phyloP scores from a whole-genome alignment of 441 rosid species.

The Oxalis stricta region DNA sequence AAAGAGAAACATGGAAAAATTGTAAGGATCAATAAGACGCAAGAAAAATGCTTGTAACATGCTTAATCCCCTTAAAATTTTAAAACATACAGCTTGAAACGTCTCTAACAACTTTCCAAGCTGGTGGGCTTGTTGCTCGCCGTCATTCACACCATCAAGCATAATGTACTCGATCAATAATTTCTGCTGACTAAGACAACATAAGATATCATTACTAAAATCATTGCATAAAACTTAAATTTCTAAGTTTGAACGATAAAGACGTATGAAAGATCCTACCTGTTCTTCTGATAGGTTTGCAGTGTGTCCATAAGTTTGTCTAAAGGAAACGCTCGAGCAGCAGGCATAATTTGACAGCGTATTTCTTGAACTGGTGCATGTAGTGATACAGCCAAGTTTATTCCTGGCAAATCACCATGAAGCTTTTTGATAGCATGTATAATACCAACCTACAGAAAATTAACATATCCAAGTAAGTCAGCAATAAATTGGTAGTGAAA shows the following conservation, averaged over 20 bases:
- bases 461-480: slow-evolving; percentile 12
- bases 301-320: slow-evolving; percentile 83
- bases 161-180: slow-evolving; percentile 86
- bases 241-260: background rate
- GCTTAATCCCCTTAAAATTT: background rate
- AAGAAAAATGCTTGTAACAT: background rate
- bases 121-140: slow-evolving; percentile 67
- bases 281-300: slow-evolving; percentile 55
- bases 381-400: slow-evolving; percentile 87
- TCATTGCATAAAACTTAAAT: background rate
- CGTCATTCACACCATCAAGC: slow-evolving; percentile 91
- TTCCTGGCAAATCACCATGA: slow-evolving; percentile 76
- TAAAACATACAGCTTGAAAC: slow-evolving; percentile 64
- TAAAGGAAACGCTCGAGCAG: slow-evolving; percentile 94
- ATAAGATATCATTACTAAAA: too few species aligned
- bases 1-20: background rate
- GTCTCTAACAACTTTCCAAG: slow-evolving; percentile 65
- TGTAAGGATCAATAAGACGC: background rate
- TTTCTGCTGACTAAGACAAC: slow-evolving; percentile 62
- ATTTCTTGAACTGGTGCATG: slow-evolving; percentile 96
- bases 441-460: slow-evolving; percentile 65
- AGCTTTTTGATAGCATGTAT: slow-evolving; percentile 85
- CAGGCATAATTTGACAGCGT: slow-evolving; percentile 94
- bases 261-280: slow-evolving; percentile 27
- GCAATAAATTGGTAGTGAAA: background rate